phyloP scores from a whole-genome alignment of 2,329 filamentous ascomycete species.

The Botrytis fabae region DNA sequence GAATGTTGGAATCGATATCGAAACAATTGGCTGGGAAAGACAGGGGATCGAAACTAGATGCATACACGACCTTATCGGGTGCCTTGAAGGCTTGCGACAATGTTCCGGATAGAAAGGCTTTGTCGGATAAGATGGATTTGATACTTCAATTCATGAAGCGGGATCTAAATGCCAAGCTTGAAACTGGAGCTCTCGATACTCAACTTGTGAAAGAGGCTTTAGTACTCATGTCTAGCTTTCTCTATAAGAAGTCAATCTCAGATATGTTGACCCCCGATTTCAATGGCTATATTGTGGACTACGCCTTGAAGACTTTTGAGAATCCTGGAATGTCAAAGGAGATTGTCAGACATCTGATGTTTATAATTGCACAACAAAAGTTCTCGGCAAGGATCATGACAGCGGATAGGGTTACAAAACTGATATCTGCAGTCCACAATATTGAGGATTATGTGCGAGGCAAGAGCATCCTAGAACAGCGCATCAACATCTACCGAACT shows the following conservation, averaged over 20 bases:
- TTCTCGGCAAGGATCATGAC: slow-evolving; percentile 77
- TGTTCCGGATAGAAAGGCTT: slow-evolving; percentile 70
- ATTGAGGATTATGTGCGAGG: slow-evolving; percentile 74
- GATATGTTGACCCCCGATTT: slow-evolving; percentile 76
- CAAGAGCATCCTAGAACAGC: slow-evolving; percentile 76
- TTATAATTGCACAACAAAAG: slow-evolving; percentile 76
- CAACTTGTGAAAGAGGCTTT: slow-evolving; percentile 76
- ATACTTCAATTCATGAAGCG: slow-evolving; percentile 81
- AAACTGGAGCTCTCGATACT: slow-evolving; percentile 59
- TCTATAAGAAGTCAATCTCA: slow-evolving; percentile 71
- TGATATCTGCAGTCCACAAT: slow-evolving; percentile 69
- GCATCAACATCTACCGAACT: slow-evolving; percentile 76
- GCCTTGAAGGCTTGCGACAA: slow-evolving; percentile 80
- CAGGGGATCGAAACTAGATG: slow-evolving; percentile 73
- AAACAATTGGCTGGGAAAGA: slow-evolving; percentile 77
- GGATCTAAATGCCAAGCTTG: slow-evolving; percentile 67
- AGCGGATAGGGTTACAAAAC: slow-evolving; percentile 63
- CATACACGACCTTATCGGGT: slow-evolving; percentile 77
- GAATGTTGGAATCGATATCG: slow-evolving; percentile 82
- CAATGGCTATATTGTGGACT: slow-evolving; percentile 75
- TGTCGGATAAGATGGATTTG: slow-evolving; percentile 73
- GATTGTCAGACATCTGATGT: slow-evolving; percentile 75
- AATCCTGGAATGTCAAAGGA: slow-evolving; percentile 71
- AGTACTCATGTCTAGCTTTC: slow-evolving; percentile 73
- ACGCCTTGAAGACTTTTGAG: slow-evolving; percentile 72